Percentiles rank a stretch among this genome's conserved stretches.
Evolutionary conservation across 345 rosid species (phyloP).

Genomic region (Xanthoceras sorbifolium): DNA sequence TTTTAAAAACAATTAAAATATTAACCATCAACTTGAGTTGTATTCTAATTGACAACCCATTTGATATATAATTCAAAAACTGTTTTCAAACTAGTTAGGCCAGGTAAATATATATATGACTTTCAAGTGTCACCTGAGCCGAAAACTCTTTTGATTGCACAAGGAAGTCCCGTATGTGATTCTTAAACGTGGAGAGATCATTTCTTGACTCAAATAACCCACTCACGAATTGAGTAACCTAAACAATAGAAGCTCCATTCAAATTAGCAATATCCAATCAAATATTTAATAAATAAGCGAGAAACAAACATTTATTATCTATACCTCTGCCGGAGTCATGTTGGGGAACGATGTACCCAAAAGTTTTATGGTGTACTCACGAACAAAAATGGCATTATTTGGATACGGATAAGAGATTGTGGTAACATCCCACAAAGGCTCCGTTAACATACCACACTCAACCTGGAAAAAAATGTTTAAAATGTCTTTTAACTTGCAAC

Average conservation of each 20-base stretch:
- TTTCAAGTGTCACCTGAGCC: slow-evolving; percentile 55
- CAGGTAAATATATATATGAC: neutral
- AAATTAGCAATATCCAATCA: slow-evolving; percentile 18
- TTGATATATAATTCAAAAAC: neutral
- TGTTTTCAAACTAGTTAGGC: neutral
- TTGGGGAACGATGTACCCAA: slow-evolving; percentile 92
- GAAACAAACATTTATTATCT: neutral
- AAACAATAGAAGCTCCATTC: slow-evolving; percentile 21
- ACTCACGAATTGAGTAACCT: slow-evolving; percentile 90
- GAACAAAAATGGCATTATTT: slow-evolving; percentile 75
- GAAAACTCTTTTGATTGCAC: slow-evolving; percentile 87
- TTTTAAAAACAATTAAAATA: neutral
- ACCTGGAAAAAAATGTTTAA: slow-evolving; percentile 48
- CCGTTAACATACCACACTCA: slow-evolving; percentile 77
- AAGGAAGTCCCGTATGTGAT: slow-evolving; percentile 92
- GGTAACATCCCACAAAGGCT: slow-evolving; percentile 92
- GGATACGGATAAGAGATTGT: slow-evolving; percentile 74
- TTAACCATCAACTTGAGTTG: neutral
- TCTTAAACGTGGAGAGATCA: slow-evolving; percentile 78
- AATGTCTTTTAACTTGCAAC: neutral
- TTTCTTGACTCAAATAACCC: slow-evolving; percentile 82
- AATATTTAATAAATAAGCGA: neutral
- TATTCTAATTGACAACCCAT: neutral
- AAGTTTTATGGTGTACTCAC: slow-evolving; percentile 89
- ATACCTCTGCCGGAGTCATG: slow-evolving; percentile 89